phyloP scores from a whole-genome alignment of 768 basidiomycete genomes.

The Suillus lakei region DNA sequence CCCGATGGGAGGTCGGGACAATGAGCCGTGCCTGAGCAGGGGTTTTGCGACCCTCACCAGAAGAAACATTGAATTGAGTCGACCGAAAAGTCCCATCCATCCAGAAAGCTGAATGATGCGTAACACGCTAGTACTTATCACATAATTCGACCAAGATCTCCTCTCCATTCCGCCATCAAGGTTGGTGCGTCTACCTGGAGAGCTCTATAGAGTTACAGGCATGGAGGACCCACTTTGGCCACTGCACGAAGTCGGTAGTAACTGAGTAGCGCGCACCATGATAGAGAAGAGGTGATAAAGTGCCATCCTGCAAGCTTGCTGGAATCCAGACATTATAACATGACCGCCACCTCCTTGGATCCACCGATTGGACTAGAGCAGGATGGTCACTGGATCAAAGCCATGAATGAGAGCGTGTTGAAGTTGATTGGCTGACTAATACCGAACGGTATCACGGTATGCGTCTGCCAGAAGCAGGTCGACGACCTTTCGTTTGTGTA shows the following conservation, averaged over 20 bases:
- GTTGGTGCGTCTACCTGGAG: not conserved
- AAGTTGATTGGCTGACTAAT: not conserved
- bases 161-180: not conserved
- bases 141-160: no score
- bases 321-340: no score
- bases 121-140: no score
- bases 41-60: no score
- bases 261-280: not conserved
- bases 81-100: no score
- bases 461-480: constrained; percentile 2
- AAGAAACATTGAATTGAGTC: no score
- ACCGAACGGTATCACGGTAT: not conserved
- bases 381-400: no score
- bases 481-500: not conserved
- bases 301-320: not conserved
- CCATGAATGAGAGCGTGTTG: no score
- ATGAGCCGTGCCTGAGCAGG: not conserved
- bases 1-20: not conserved
- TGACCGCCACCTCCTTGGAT: no score
- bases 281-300: not conserved
- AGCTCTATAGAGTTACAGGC: no score
- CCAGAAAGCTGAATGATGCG: no score
- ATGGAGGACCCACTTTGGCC: not conserved
- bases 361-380: no score
- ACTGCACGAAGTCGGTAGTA: not conserved